Evolutionary conservation across 1,284 basidiomycete genomes (phyloP), one percentile per base, ranked within the genome.

Genomic region (Malassezia sp.): DNA sequence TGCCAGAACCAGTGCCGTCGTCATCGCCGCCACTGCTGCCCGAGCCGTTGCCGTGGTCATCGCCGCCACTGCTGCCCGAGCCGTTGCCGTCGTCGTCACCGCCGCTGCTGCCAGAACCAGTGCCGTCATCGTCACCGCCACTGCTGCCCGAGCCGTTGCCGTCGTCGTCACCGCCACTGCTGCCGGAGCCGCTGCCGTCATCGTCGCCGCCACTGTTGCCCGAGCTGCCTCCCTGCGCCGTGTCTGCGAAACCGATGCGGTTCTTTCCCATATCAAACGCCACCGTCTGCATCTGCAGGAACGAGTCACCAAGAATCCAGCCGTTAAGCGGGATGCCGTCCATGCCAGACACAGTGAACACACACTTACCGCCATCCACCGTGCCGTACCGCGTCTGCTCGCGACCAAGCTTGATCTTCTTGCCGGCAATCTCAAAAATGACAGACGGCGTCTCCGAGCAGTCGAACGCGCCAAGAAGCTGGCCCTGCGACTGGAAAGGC

Each of bases 301-400:
- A 60, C 39, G 62, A 54, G 53, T 73, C 72, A 37, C 73, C 74
- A 5, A 73, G 56, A 44, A 75, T 63, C 71, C 72, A 74, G 42
- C 47, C 62, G 45, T 58, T 56, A 26, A 72, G 30, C 14, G 70
- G 71, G 10, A 70, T 50, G 44, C 17, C 12, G 12, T 61, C 67
- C 38, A 54, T 41, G n/a, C 69, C 71, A 17, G 67, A 60, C 15
- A 73, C 46, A 4, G 58, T 53, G 5, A 67, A 48, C 11, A 67
- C 56, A 45, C 63, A 66, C 21, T 43, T 31, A 21, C 60, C 61
- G 33, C 30, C 38, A 45, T 51, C 47, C 43, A 52, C 55, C 31
- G 50, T 60, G 38, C 66, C 65, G 38, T 60, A 60, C 6, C 43
- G 33, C 29, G 51, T 42, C 21, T 59, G 57, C 21, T 52, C 45